Percentiles rank a stretch among this genome's conserved stretches.
These are phyloP conservation scores for Talaromyces borbonicus DNA, from an alignment of 495 filamentous ascomycete species.

Conservation along the genomic window DNA sequence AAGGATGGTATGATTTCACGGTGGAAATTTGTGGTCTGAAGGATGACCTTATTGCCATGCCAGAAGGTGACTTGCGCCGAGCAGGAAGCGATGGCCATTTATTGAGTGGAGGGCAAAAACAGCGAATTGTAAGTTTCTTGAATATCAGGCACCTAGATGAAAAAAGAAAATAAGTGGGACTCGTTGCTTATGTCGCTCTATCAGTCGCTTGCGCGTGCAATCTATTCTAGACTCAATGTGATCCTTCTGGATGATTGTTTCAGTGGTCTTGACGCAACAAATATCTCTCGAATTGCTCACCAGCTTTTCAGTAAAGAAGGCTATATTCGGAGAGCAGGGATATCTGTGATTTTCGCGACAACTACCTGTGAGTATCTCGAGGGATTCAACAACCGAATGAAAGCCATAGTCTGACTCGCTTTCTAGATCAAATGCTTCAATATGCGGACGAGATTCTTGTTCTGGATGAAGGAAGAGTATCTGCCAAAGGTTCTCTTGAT, in stretches of 20 bases:
- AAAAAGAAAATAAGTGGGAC: no score
- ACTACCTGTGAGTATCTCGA: conserved; percentile 1
- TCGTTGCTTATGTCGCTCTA: background rate
- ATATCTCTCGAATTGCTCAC: background rate
- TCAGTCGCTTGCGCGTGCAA: conserved; percentile 16
- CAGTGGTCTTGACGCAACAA: conserved; percentile 19
- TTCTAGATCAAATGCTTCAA: conserved; percentile 9
- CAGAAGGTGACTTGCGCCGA: conserved; percentile 60
- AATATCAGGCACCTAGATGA: no score
- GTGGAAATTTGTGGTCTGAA: conserved; percentile 21
- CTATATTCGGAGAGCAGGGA: conserved; percentile 11
- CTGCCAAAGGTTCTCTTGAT: conserved; percentile 9
- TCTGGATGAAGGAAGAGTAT: conserved; percentile 10
- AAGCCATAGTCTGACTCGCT: conserved; percentile 26
- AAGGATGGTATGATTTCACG: conserved; percentile 23
- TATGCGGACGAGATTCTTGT: conserved; percentile 12
- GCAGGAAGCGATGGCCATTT: conserved; percentile 76
- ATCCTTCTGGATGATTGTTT: conserved; percentile 31
- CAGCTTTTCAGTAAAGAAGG: conserved; percentile 10
- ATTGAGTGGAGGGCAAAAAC: conserved; percentile 76
- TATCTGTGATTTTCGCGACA: conserved; percentile 12
- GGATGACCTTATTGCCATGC: conserved; percentile 14
- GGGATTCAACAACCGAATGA: conserved; percentile 15
- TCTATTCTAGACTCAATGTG: conserved; percentile 14
- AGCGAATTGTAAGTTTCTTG: conserved; percentile 33